Conservation (phyloP, 371 early-diverging fungal species). For the Rhizopus microsporus region DNA sequence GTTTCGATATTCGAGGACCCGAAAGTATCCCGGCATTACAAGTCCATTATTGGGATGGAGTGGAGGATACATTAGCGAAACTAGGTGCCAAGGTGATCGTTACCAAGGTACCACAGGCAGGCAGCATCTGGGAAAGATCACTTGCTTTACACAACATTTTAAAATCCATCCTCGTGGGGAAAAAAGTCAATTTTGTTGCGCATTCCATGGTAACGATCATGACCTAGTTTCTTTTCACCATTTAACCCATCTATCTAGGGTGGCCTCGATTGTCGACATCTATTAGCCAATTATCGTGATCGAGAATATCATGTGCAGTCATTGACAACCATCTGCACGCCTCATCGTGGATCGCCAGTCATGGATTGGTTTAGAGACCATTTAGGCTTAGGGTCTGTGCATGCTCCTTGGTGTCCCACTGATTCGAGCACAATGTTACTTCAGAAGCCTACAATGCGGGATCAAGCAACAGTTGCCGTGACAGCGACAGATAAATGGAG, state of each 20-base stretch:
- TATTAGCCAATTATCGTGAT: conserved; percentile 74
- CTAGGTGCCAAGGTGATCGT: conserved; percentile 84
- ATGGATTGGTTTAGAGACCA: conserved; percentile 91
- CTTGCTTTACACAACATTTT: conserved; percentile 72
- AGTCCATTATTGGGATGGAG: conserved; percentile 89
- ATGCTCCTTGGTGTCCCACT: conserved; percentile 1
- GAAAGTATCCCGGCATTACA: conserved; percentile 77
- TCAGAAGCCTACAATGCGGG: background rate
- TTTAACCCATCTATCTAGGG: conserved; percentile 45
- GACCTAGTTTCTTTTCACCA: background rate
- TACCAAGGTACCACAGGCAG: conserved; percentile 79
- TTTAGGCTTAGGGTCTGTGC: conserved; percentile 55
- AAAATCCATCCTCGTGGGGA: conserved; percentile 50
- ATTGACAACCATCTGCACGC: conserved; percentile 88
- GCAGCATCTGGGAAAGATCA: conserved; percentile 80
- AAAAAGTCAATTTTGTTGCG: conserved; percentile 80
- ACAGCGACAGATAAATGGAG: background rate
- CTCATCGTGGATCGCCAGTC: conserved; percentile 87
- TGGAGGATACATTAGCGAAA: conserved; percentile 76
- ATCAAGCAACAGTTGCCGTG: background rate
- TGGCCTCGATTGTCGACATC: conserved; percentile 86
- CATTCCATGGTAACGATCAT: conserved; percentile 79
- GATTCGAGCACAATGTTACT: background rate
- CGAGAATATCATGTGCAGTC: conserved; percentile 68
- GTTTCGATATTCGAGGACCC: conserved; percentile 83